Conservation (phyloP, 1,284 basidiomycete species). For the Trametes versicolor region DNA sequence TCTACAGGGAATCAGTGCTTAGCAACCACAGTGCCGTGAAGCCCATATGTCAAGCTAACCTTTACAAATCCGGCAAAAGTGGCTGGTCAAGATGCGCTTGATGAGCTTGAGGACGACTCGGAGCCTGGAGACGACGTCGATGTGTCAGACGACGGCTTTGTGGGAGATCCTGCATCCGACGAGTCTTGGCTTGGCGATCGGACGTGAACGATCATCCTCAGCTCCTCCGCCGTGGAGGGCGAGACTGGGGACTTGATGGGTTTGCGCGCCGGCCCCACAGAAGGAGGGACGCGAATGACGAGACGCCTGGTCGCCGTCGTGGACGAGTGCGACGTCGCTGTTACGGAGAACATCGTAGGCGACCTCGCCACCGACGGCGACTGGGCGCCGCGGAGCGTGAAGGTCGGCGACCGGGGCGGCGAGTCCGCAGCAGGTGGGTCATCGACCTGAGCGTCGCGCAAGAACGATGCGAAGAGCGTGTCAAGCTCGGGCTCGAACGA, state of each 20-base stretch:
- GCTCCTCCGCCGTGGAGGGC: conserved; percentile 17
- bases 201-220: conserved; percentile 12
- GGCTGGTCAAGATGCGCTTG: background rate
- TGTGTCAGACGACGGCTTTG: conserved; percentile 5
- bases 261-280: conserved; percentile 2
- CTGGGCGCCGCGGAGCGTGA: conserved; percentile 3
- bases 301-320: conserved; percentile 4
- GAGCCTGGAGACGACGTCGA: conserved; percentile 2
- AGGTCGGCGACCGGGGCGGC: background rate
- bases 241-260: conserved; percentile 15
- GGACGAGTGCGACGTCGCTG: background rate
- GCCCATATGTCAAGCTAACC: no score
- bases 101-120: conserved; percentile 1
- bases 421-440: background rate
- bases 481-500: background rate
- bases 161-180: conserved; percentile 4
- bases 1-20: background rate
- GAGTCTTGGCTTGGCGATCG: conserved; percentile 4
- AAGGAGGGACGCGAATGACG: conserved; percentile 24
- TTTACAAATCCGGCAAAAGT: background rate
- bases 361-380: conserved; percentile 4
- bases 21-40: background rate
- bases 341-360: background rate
- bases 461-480: background rate
- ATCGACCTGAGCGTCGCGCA: conserved; percentile 9